Evolutionary conservation across 768 basidiomycete species (phyloP), one percentile per base, ranked within the genome.

Genomic region (Lyophyllum decastes): DNA sequence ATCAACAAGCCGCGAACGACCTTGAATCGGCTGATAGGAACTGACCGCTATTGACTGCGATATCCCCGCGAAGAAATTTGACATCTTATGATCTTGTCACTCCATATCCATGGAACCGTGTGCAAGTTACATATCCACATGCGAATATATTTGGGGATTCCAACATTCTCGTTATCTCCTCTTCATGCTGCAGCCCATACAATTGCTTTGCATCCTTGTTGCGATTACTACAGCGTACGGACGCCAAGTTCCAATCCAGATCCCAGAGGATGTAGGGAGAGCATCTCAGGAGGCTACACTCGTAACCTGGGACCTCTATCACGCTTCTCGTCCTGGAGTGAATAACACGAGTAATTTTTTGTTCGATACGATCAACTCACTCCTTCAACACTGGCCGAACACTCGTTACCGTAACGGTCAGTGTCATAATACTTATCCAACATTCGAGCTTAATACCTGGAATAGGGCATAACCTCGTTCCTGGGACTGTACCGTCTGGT

Each of bases 331-430:
- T 17, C 17, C 49, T 30, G 38, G 19, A 25, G 53, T 35, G 43
- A 59, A 59, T 24, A 41, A 21, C 30, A 74, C 75, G 3, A 58
- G 64, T 17, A 65, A 73, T 50, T 61, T 76, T 33, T 62, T 76
- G 12, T 78, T 77, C 48, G 70, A 73, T 35, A 68, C 70, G 2
- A 64, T 75, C 10, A 61, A 62, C 43, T 67, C 71, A 4, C 58
- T 75, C 5, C 66, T 78, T 12, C 76, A 78, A 46, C 68, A 71
- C 24, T 77, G 74, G 74, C 67, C 75, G 2, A 77, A 76, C 54
- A 73, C 72, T 1, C 66, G 71, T 12, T 71, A 69, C 46, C 69
- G 71, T n/a, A 74, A 74, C 61, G 73, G 73, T 75, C 41, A 52
- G 70, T 25, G 17, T 22, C 9, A 2, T 25, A 27, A 2, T 12